These are phyloP conservation scores for Pythium phragmiticola DNA, from an alignment of 352 stramenopile genomes.

Conservation along the genomic window DNA sequence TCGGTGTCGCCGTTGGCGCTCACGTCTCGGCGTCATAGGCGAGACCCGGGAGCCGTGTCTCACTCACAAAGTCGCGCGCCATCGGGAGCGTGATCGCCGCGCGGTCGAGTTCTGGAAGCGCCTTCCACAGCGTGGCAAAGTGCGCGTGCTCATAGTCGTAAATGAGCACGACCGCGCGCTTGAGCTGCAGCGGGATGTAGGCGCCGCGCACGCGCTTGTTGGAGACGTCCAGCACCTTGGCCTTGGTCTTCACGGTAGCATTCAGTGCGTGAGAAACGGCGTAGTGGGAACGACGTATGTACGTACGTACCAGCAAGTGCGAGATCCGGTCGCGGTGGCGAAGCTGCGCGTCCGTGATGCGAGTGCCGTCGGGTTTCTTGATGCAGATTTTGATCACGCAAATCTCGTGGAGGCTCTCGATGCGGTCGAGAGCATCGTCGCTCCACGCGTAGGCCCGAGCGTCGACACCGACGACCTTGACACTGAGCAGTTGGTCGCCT, in stretches of 20 bases:
- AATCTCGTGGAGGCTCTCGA: slow-evolving; percentile 12
- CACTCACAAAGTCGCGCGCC: not conserved
- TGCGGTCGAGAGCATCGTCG: slow-evolving; percentile 4
- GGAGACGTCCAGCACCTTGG: not conserved
- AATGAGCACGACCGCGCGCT: not conserved
- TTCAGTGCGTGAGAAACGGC: not conserved
- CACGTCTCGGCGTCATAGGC: not conserved
- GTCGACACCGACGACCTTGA: slow-evolving; percentile 11
- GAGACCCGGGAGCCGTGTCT: not conserved
- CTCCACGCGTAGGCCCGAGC: slow-evolving; percentile 1
- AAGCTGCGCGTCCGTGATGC: slow-evolving; percentile 6
- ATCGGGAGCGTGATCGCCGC: not conserved
- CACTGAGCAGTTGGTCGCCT: slow-evolving; percentile 7
- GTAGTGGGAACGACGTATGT: too few species aligned
- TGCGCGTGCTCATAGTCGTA: not conserved
- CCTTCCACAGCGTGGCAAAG: not conserved
- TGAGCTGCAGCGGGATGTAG: not conserved
- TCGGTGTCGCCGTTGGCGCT: not conserved
- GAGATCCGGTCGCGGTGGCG: slow-evolving; percentile 4
- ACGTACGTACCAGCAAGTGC: slow-evolving; percentile 3
- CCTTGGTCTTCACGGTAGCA: not conserved
- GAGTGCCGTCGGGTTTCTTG: slow-evolving; percentile 12
- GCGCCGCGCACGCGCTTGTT: not conserved
- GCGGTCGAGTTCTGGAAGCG: not conserved
- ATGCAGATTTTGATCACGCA: slow-evolving; percentile 9